Evolutionary conservation across 164 flowering plant genomes (phyloP).

Genomic region (Vitis amurensis): DNA sequence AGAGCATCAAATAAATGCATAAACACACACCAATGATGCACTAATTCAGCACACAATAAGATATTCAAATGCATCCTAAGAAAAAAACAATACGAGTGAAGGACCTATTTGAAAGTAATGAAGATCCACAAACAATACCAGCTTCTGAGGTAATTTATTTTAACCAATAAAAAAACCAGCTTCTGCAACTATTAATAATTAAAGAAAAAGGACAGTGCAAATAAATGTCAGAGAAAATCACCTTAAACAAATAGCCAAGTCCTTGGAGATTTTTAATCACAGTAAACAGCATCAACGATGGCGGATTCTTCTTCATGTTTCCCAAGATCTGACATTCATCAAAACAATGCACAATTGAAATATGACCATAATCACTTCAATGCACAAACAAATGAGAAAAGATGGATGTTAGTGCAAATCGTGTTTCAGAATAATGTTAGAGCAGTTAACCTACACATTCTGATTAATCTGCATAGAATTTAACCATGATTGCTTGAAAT

Average conservation of each 20-base stretch:
- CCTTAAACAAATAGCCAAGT: slow-evolving; percentile 75
- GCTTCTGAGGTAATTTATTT: no score
- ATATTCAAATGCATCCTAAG: no score
- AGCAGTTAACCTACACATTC: neutral
- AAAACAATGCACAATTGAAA: neutral
- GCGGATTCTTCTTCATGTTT: slow-evolving; percentile 57
- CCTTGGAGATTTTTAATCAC: slow-evolving; percentile 61
- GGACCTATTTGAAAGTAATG: no score
- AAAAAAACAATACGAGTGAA: no score
- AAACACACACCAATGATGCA: no score
- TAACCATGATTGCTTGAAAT: neutral
- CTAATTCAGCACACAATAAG: no score
- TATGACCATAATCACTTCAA: neutral
- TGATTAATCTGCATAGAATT: neutral
- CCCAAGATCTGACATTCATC: slow-evolving; percentile 64
- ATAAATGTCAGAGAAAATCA: slow-evolving; percentile 14
- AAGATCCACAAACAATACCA: no score
- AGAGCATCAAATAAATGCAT: no score
- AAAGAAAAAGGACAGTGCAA: neutral
- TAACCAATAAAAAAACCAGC: neutral
- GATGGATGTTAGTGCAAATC: neutral
- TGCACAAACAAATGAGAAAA: neutral
- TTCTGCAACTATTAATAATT: neutral
- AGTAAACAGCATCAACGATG: slow-evolving; percentile 64
- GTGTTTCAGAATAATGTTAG: neutral